phyloP scores from a whole-genome alignment of 345 rosid genomes.

The Gossypium bickii region DNA sequence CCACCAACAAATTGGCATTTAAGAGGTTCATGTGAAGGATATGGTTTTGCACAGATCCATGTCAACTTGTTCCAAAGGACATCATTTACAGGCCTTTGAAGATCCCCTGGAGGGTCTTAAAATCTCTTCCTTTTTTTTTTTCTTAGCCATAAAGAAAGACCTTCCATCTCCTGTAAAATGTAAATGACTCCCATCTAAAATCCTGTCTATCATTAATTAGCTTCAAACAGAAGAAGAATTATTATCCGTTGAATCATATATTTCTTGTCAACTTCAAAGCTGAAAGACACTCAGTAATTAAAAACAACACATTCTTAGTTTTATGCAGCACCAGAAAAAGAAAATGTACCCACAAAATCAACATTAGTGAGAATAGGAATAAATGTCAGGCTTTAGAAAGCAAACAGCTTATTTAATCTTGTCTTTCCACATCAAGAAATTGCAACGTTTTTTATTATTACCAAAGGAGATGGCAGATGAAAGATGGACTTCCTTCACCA shows the following conservation, averaged over 20 bases:
- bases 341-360: background rate
- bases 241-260: background rate
- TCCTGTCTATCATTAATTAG: too few relatives aligned
- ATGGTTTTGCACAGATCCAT: too few relatives aligned
- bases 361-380: background rate
- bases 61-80: too few relatives aligned
- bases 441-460: slow-evolving; percentile 21
- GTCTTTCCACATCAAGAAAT: slow-evolving; percentile 30
- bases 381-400: background rate
- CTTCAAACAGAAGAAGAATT: too few relatives aligned
- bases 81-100: too few relatives aligned
- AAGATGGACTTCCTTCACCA: slow-evolving; percentile 44
- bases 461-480: slow-evolving; percentile 16
- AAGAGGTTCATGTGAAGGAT: too few relatives aligned
- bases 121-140: too few relatives aligned
- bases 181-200: too few relatives aligned
- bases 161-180: too few relatives aligned
- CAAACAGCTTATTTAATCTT: slow-evolving; percentile 13
- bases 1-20: too few relatives aligned
- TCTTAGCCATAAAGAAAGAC: too few relatives aligned
- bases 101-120: too few relatives aligned
- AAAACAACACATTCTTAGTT: background rate
- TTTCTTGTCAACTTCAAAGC: background rate
- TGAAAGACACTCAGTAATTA: background rate
- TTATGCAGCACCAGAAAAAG: background rate